These are phyloP conservation scores for Auricularia sp. DNA, from an alignment of 768 basidiomycete species.

Conservation along the genomic window DNA sequence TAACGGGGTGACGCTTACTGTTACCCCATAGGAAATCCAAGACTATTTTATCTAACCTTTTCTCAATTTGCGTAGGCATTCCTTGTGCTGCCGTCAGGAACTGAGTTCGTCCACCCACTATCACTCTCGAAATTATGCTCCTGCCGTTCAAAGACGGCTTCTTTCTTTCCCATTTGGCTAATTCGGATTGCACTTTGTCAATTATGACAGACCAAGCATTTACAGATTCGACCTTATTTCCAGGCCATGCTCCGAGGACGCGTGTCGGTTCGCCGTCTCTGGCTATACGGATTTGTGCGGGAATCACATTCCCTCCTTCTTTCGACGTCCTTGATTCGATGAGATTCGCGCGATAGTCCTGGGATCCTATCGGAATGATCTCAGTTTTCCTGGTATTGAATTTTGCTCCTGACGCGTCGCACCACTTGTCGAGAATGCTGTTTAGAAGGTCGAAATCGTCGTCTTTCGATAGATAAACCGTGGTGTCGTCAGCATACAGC, in stretches of 20 bases:
- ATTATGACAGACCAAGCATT: slow-evolving; percentile 2
- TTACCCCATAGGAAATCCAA: neutral
- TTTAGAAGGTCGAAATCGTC: slow-evolving; percentile 20
- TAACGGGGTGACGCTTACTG: neutral
- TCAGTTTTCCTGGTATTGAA: slow-evolving; percentile 23
- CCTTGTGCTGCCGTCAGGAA: neutral
- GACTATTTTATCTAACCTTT: neutral
- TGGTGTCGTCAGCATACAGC: slow-evolving; percentile 35
- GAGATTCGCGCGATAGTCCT: slow-evolving; percentile 8
- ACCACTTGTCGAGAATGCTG: slow-evolving; percentile 28
- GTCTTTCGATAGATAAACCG: slow-evolving; percentile 20
- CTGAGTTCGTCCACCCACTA: neutral
- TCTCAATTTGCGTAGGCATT: neutral
- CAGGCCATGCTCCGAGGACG: slow-evolving; percentile 21
- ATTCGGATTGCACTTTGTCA: slow-evolving; percentile 1
- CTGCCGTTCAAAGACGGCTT: neutral
- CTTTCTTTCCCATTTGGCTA: neutral
- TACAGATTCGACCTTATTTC: neutral
- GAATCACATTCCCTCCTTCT: neutral
- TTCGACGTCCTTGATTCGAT: neutral
- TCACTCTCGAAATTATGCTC: neutral
- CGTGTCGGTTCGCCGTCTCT: slow-evolving; percentile 9
- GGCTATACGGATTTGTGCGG: neutral
- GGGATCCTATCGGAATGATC: neutral
- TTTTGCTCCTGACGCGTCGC: slow-evolving; percentile 26